Evolutionary conservation across 1,284 basidiomycete species (phyloP).

Genomic region (Pyrrhoderma noxium): DNA sequence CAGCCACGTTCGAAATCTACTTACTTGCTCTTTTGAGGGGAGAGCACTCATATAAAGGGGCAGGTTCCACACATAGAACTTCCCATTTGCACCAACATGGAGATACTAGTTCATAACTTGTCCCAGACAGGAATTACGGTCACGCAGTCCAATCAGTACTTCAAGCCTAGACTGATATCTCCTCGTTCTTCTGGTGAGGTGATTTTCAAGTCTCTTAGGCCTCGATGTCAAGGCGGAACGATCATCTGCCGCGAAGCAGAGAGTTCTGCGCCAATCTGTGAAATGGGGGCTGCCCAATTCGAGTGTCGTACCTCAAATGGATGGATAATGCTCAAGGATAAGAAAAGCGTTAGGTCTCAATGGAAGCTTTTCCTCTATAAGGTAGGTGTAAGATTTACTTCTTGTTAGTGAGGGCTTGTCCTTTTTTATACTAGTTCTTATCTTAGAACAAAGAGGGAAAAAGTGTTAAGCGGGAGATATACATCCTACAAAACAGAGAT

Average conservation of each 20-base stretch:
- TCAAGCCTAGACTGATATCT: constrained; percentile 6
- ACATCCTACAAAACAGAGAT: constrained; percentile 51
- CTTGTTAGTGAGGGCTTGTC: neutral
- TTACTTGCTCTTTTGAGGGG: no score
- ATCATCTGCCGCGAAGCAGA: constrained; percentile 4
- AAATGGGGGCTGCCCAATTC: constrained; percentile 1
- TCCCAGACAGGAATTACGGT: constrained; percentile 3
- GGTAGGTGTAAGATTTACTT: constrained; percentile 1
- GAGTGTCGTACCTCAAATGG: neutral
- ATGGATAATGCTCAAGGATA: constrained; percentile 7
- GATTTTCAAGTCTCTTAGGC: neutral
- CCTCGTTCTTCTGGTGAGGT: constrained; percentile 1
- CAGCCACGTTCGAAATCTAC: no score
- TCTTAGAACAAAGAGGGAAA: constrained; percentile 4
- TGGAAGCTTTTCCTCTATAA: constrained; percentile 12
- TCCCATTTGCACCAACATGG: neutral
- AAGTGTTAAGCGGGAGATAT: constrained; percentile 24
- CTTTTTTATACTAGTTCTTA: neutral
- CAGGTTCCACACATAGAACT: neutral
- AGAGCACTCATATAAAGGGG: no score
- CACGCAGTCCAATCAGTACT: neutral
- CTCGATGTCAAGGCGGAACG: neutral
- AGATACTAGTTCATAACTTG: constrained; percentile 7
- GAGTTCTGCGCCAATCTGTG: constrained; percentile 1
- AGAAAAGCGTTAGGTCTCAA: neutral